phyloP scores from a whole-genome alignment of 2,329 filamentous ascomycete species.

The Lachnellula willkommii region DNA sequence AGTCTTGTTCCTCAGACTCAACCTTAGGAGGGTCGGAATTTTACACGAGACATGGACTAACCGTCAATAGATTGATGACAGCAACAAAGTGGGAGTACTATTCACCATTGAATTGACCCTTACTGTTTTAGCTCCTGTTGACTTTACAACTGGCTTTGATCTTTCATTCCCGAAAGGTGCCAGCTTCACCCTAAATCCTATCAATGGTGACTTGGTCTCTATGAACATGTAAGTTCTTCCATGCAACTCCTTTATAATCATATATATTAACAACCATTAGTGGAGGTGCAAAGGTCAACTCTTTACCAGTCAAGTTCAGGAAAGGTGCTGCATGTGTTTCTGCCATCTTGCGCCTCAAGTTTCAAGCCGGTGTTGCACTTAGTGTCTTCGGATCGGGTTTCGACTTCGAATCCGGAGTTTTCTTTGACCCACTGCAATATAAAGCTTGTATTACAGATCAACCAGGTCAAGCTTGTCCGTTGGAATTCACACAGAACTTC shows the following conservation, averaged over 20 bases:
- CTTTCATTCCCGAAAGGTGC: conserved; percentile 7
- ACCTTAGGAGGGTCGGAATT: too few species aligned
- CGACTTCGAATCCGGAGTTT: conserved; percentile 13
- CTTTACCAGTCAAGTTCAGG: conserved; percentile 8
- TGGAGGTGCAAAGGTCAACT: conserved; percentile 2
- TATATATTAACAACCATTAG: neutral
- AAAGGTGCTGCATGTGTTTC: conserved; percentile 9
- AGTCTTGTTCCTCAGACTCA: neutral
- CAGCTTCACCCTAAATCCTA: conserved; percentile 7
- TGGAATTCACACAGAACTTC: conserved; percentile 10
- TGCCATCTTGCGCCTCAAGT: conserved; percentile 8
- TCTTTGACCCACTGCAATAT: conserved; percentile 13
- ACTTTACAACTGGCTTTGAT: conserved; percentile 14
- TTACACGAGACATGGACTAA: neutral
- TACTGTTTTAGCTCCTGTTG: conserved; percentile 2
- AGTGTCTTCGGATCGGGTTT: conserved; percentile 4
- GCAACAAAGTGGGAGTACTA: conserved; percentile 7
- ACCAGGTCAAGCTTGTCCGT: conserved; percentile 2
- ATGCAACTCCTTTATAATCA: neutral
- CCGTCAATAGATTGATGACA: neutral
- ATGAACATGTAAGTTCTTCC: conserved; percentile 10
- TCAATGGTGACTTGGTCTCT: conserved; percentile 7
- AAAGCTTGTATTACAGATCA: conserved; percentile 9
- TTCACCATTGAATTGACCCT: conserved; percentile 8
- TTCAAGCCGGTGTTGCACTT: conserved; percentile 4